Evolutionary conservation across 768 basidiomycete genomes (phyloP).

Genomic region (Sporobolomyces pararoseus): DNA sequence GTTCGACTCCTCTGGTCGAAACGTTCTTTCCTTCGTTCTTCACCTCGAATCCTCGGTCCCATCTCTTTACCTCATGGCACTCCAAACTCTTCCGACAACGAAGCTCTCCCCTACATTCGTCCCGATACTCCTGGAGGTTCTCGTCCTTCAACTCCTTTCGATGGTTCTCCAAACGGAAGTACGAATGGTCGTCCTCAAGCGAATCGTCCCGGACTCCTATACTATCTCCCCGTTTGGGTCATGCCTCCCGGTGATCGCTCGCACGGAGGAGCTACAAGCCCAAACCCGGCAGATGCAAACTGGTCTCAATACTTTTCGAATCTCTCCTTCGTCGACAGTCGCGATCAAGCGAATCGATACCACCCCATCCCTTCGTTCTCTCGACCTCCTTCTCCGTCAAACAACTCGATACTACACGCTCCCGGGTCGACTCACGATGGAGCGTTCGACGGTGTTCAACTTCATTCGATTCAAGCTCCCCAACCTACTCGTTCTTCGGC

Average conservation of each 20-base stretch:
- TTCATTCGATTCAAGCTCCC: slow-evolving; percentile 31
- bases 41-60: slow-evolving; percentile 25
- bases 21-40: slow-evolving; percentile 23
- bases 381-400: slow-evolving; percentile 38
- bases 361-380: slow-evolving; percentile 37
- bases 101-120: slow-evolving; percentile 20
- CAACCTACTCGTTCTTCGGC: background rate
- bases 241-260: slow-evolving; percentile 13
- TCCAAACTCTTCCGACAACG: slow-evolving; percentile 7
- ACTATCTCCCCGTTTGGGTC: slow-evolving; percentile 42
- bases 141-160: slow-evolving; percentile 21
- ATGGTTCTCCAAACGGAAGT: background rate
- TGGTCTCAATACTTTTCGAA: slow-evolving; percentile 40
- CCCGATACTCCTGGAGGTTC: slow-evolving; percentile 29
- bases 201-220: slow-evolving; percentile 24
- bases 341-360: slow-evolving; percentile 23
- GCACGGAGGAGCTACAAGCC: background rate
- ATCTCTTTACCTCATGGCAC: slow-evolving; percentile 38
- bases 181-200: slow-evolving; percentile 2
- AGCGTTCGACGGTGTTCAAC: slow-evolving; percentile 36
- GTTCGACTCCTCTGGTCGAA: slow-evolving; percentile 51
- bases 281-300: slow-evolving; percentile 4
- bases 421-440: slow-evolving; percentile 38
- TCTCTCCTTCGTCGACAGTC: slow-evolving; percentile 23
- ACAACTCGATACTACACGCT: slow-evolving; percentile 41